Percentiles rank a stretch among this genome's conserved stretches.
These are phyloP conservation scores for Davidsoniella neocaledoniae DNA, from an alignment of 2,329 filamentous ascomycete genomes.

Conservation along the genomic window DNA sequence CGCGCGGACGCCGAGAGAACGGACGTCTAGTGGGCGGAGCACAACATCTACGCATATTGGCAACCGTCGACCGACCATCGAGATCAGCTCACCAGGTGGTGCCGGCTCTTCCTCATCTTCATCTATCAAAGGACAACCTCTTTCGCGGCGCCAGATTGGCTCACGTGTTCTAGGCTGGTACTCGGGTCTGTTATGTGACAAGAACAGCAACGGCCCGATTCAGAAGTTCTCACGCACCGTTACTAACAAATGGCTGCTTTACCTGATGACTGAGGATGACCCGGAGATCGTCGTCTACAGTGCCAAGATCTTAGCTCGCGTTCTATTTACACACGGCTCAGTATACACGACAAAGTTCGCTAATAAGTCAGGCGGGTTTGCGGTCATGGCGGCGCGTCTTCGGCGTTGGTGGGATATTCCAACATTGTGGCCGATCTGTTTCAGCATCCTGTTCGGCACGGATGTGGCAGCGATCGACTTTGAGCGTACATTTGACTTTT, in stretches of 20 bases:
- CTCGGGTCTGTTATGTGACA: conserved; percentile 59
- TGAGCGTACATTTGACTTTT: conserved; percentile 56
- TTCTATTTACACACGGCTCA: conserved; percentile 68
- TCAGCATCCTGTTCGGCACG: conserved; percentile 73
- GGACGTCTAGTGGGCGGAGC: conserved; percentile 6
- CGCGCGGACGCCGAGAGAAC: background rate
- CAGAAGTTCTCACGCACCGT: conserved; percentile 86
- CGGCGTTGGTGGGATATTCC: conserved; percentile 80
- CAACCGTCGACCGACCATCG: conserved; percentile 5
- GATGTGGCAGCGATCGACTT: conserved; percentile 64
- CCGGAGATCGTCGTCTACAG: conserved; percentile 67
- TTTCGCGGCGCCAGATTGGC: conserved; percentile 39
- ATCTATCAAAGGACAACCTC: background rate
- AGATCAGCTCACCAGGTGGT: conserved; percentile 7
- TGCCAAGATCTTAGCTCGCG: conserved; percentile 64
- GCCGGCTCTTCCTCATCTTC: background rate
- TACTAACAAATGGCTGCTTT: conserved; percentile 91
- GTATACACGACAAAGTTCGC: conserved; percentile 74
- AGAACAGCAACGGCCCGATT: conserved; percentile 49
- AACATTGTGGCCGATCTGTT: conserved; percentile 71
- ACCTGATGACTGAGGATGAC: conserved; percentile 76
- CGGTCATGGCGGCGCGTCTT: conserved; percentile 65
- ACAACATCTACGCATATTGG: conserved; percentile 22
- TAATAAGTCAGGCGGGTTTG: conserved; percentile 70
- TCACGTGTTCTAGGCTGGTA: conserved; percentile 63